Evolutionary conservation across 139 green algal species (phyloP).

Genomic region (Haematococcus lacustris): DNA sequence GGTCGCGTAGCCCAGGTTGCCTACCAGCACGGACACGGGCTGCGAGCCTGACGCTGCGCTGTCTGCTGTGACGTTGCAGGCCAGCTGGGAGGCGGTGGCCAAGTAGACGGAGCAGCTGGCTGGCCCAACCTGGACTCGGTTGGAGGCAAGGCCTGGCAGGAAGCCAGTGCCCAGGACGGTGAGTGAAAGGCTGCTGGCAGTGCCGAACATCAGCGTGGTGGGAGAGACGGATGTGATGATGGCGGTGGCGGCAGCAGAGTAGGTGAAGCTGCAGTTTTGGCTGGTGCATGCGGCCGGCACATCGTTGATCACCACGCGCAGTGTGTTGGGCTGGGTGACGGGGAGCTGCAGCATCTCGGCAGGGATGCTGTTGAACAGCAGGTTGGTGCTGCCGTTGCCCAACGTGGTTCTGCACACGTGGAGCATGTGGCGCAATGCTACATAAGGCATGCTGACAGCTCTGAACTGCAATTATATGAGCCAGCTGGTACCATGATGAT

Average conservation of each 20-base stretch:
- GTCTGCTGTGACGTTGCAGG: neutral
- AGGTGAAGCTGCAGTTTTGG: conserved; percentile 15
- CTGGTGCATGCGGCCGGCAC: conserved; percentile 13
- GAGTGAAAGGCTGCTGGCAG: neutral
- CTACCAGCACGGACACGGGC: neutral
- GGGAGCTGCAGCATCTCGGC: conserved; percentile 21
- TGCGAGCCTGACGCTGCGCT: neutral
- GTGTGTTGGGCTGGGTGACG: neutral
- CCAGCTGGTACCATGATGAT: no score
- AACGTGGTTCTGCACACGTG: no score
- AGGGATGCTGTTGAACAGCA: conserved; percentile 18
- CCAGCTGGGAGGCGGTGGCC: conserved; percentile 1
- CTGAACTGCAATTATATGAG: no score
- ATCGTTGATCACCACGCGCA: conserved; percentile 13
- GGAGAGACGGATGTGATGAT: conserved; percentile 12
- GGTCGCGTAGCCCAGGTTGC: neutral
- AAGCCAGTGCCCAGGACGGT: conserved; percentile 22
- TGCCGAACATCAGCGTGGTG: conserved; percentile 4
- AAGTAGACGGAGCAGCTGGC: conserved; percentile 2
- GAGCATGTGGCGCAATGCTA: no score
- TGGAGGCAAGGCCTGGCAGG: neutral
- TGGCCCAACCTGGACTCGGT: conserved; percentile 1
- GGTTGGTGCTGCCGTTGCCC: conserved; percentile 11
- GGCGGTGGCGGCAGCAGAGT: conserved; percentile 13
- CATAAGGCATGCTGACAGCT: no score